Conservation (phyloP, 2,329 filamentous ascomycete species). For the Verticillium nubilum region DNA sequence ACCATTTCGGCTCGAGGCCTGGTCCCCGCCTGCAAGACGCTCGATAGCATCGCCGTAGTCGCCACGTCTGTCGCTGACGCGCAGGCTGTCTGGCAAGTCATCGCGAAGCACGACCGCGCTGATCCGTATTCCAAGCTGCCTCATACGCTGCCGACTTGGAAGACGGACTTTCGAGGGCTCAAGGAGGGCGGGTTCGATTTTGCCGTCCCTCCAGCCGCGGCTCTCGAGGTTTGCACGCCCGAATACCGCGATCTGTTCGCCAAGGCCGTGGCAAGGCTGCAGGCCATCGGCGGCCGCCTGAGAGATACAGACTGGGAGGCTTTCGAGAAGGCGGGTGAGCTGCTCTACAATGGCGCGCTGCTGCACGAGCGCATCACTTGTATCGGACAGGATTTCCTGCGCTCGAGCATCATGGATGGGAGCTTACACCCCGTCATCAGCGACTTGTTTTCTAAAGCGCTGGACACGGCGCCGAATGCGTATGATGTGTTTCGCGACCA, state of each 20-base stretch:
- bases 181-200: conserved; percentile 35
- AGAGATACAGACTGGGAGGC: conserved; percentile 33
- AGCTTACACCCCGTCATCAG: conserved; percentile 27
- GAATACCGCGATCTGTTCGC: conserved; percentile 28
- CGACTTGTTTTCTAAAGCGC: conserved; percentile 32
- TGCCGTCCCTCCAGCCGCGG: conserved; percentile 38
- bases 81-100: conserved; percentile 39
- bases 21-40: conserved; percentile 44
- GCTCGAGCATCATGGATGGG: background rate
- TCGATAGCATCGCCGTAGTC: conserved; percentile 48
- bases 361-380: conserved; percentile 40
- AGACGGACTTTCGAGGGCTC: conserved; percentile 15
- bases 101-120: conserved; percentile 17
- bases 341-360: conserved; percentile 42
- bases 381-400: conserved; percentile 15
- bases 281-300: conserved; percentile 35
- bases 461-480: conserved; percentile 33
- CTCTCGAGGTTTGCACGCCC: conserved; percentile 22
- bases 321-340: conserved; percentile 41
- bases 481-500: conserved; percentile 41
- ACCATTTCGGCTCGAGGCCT: conserved; percentile 41
- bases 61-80: conserved; percentile 41
- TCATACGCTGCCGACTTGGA: conserved; percentile 14
- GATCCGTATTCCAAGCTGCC: conserved; percentile 44
- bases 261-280: conserved; percentile 18